Conservation (phyloP, 306 rosid species). For the Fragaria ananassa region DNA sequence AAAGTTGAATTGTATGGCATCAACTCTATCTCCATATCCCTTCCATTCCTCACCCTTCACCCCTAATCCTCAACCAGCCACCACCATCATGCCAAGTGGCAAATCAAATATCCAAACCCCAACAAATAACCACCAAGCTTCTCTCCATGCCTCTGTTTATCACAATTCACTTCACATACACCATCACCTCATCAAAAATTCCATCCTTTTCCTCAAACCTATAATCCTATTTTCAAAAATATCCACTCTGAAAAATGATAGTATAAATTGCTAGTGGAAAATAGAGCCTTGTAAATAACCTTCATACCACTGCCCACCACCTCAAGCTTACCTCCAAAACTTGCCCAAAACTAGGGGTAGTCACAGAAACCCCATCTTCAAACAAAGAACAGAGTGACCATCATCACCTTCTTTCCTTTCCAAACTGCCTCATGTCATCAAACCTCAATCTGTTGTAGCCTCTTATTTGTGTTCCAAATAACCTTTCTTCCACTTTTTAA, state of each 20-base stretch:
- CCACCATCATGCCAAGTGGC: conserved; percentile 60
- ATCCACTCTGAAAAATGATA: background rate
- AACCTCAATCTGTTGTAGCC: conserved; percentile 35
- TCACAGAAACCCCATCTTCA: conserved; percentile 34
- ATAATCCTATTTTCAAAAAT: background rate
- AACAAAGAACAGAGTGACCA: conserved; percentile 23
- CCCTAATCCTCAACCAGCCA: conserved; percentile 81
- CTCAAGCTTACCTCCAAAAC: background rate
- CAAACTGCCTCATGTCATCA: conserved; percentile 31
- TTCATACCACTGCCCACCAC: conserved; percentile 20
- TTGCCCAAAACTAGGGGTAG: conserved; percentile 64
- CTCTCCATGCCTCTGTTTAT: conserved; percentile 42
- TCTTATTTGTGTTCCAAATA: conserved; percentile 40
- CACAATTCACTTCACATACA: conserved; percentile 16
- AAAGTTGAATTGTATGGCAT: background rate
- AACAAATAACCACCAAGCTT: conserved; percentile 46
- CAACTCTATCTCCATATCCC: conserved; percentile 37
- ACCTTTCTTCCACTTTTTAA: background rate
- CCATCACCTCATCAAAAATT: conserved; percentile 44
- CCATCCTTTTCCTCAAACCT: conserved; percentile 14
- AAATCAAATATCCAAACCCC: conserved; percentile 52
- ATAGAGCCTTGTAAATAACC: conserved; percentile 6
- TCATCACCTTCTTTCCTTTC: conserved; percentile 27
- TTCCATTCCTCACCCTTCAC: conserved; percentile 68
- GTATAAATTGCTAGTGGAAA: background rate